These are phyloP conservation scores for Neofusicoccum sp. DNA, from an alignment of 2,329 filamentous ascomycete species.

Conservation along the genomic window DNA sequence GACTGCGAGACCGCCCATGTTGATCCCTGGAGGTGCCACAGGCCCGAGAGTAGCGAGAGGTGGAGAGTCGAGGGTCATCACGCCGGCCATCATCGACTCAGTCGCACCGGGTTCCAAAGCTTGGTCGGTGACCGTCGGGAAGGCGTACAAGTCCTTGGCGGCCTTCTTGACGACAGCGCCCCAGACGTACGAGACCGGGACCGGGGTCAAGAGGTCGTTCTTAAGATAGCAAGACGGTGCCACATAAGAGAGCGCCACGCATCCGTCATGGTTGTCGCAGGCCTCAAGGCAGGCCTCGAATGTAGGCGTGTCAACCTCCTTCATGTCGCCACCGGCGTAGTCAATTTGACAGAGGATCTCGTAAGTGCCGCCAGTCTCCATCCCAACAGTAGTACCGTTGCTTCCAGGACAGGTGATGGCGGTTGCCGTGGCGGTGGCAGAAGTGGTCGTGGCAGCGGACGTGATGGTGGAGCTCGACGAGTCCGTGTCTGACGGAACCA, in stretches of 20 bases:
- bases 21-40: neutral
- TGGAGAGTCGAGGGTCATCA: neutral
- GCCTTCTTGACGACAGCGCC: constrained; percentile 5
- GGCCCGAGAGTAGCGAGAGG: constrained; percentile 5
- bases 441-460: neutral
- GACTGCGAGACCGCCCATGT: constrained; percentile 5
- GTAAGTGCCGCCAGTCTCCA: neutral
- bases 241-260: neutral
- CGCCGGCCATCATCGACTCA: neutral
- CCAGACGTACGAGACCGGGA: neutral
- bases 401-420: neutral
- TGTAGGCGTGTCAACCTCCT: neutral
- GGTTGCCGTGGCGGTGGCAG: neutral
- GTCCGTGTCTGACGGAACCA: neutral
- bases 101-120: neutral
- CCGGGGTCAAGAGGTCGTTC: neutral
- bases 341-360: neutral
- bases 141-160: neutral
- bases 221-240: constrained; percentile 2
- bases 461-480: neutral
- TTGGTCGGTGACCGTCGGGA: neutral
- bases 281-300: constrained; percentile 8
- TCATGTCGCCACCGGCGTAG: constrained; percentile 4
- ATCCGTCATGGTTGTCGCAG: neutral
- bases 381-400: neutral